These are phyloP conservation scores for Didymella pomorum DNA, from an alignment of 2,329 filamentous ascomycete genomes.

Conservation along the genomic window DNA sequence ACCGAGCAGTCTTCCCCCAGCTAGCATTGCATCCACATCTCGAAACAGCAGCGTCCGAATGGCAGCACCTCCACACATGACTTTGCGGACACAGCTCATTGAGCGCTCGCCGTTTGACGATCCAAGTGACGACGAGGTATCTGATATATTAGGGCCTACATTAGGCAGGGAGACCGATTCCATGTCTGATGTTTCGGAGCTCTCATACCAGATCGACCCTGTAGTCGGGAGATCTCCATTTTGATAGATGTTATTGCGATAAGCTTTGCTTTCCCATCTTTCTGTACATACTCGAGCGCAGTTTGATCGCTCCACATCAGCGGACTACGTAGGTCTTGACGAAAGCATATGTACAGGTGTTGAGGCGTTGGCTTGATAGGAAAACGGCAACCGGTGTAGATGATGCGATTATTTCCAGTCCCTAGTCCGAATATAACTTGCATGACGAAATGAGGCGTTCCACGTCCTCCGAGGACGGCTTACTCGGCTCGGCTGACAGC, in stretches of 20 bases:
- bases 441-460: slow-evolving; percentile 30
- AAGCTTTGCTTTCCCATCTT: not conserved
- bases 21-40: slow-evolving; percentile 41
- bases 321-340: not conserved
- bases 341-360: slow-evolving; percentile 10
- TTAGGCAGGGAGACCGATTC: slow-evolving; percentile 27
- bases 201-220: slow-evolving; percentile 46
- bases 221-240: slow-evolving; percentile 26
- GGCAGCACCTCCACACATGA: slow-evolving; percentile 18
- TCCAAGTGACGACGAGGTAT: slow-evolving; percentile 40
- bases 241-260: slow-evolving; percentile 1
- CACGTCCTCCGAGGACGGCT: slow-evolving; percentile 16
- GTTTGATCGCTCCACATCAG: not conserved
- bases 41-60: slow-evolving; percentile 45
- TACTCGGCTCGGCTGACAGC: slow-evolving; percentile 25
- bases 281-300: slow-evolving; percentile 10
- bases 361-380: slow-evolving; percentile 1
- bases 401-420: slow-evolving; percentile 16
- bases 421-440: slow-evolving; percentile 14
- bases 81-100: slow-evolving; percentile 36
- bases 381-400: slow-evolving; percentile 8
- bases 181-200: slow-evolving; percentile 43
- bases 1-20: slow-evolving; percentile 41
- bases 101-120: slow-evolving; percentile 48
- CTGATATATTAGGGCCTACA: slow-evolving; percentile 38